Conservation (phyloP, 2,329 filamentous ascomycete genomes). For the Didymellaceae sp. region DNA sequence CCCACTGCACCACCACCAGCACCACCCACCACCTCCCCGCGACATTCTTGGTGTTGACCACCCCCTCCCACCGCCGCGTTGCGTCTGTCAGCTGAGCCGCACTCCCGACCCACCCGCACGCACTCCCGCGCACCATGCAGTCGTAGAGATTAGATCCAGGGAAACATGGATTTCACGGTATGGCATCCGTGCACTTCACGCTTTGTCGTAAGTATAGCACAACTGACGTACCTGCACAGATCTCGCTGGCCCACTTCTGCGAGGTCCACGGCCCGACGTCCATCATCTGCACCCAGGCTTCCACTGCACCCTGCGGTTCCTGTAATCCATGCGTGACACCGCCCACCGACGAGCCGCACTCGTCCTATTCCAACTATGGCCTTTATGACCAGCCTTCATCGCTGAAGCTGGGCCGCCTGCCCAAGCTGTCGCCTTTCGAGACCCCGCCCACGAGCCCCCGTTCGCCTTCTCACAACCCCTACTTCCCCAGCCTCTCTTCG, state of each 20-base stretch:
- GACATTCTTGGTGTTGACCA: neutral
- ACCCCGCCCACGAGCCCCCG: constrained; percentile 51
- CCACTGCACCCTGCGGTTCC: constrained; percentile 60
- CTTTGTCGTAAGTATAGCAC: too few relatives aligned
- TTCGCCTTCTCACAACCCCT: constrained; percentile 55
- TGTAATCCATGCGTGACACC: constrained; percentile 58
- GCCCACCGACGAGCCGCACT: constrained; percentile 45
- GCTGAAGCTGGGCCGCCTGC: constrained; percentile 43
- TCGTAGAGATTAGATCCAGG: constrained; percentile 34
- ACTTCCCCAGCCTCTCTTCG: constrained; percentile 53
- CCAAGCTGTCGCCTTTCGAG: constrained; percentile 48
- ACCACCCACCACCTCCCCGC: constrained; percentile 8
- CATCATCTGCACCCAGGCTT: constrained; percentile 66
- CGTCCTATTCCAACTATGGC: constrained; percentile 42
- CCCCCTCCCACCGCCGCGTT: constrained; percentile 24
- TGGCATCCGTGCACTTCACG: constrained; percentile 15
- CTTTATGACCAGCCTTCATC: constrained; percentile 44
- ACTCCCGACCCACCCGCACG: constrained; percentile 32
- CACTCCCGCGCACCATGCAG: constrained; percentile 37
- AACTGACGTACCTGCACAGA: constrained; percentile 50
- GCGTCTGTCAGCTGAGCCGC: constrained; percentile 47
- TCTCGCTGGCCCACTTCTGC: constrained; percentile 68
- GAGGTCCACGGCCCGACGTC: constrained; percentile 68
- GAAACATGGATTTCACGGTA: constrained; percentile 52
- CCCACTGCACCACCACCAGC: constrained; percentile 15